phyloP scores from a whole-genome alignment of 371 early-diverging fungal species.

The Syncephalastrum sp. region DNA sequence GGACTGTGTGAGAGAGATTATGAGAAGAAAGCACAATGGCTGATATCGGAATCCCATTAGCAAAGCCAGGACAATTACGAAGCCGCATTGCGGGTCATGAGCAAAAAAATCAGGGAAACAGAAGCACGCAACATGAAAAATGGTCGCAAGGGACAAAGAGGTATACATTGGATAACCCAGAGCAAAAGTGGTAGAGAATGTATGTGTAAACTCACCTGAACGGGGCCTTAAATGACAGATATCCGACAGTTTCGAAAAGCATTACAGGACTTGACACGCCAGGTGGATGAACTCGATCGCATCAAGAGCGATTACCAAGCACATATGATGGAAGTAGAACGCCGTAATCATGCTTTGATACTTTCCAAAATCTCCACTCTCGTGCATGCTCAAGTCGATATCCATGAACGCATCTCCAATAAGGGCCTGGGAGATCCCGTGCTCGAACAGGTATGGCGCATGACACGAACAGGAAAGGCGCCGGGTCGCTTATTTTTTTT shows the following conservation, averaged over 20 bases:
- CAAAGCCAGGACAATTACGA: conserved; percentile 50
- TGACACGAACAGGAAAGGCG: not conserved
- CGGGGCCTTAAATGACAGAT: conserved; percentile 14
- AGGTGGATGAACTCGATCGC: conserved; percentile 53
- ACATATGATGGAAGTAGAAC: conserved; percentile 47
- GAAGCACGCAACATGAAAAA: conserved; percentile 48
- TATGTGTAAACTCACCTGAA: not conserved
- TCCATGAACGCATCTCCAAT: conserved; percentile 48
- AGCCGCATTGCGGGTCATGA: conserved; percentile 43
- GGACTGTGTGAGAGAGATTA: not conserved
- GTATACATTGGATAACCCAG: conserved; percentile 12
- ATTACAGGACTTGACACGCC: conserved; percentile 42
- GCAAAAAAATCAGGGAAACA: conserved; percentile 51
- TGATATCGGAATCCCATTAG: conserved; percentile 9
- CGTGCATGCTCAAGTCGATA: conserved; percentile 54
- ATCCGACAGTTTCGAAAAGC: conserved; percentile 47
- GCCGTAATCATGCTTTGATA: conserved; percentile 41
- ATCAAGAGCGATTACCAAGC: conserved; percentile 48
- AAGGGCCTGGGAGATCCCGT: conserved; percentile 52
- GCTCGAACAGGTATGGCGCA: conserved; percentile 39
- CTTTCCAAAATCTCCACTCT: conserved; percentile 45
- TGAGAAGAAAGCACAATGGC: too few species aligned
- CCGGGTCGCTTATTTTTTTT: not conserved
- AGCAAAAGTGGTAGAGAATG: not conserved
- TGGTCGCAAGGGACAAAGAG: conserved; percentile 49